Evolutionary conservation across 768 basidiomycete genomes (phyloP), one percentile per base, ranked within the genome.

Genomic region (Rhizopogon rudus): DNA sequence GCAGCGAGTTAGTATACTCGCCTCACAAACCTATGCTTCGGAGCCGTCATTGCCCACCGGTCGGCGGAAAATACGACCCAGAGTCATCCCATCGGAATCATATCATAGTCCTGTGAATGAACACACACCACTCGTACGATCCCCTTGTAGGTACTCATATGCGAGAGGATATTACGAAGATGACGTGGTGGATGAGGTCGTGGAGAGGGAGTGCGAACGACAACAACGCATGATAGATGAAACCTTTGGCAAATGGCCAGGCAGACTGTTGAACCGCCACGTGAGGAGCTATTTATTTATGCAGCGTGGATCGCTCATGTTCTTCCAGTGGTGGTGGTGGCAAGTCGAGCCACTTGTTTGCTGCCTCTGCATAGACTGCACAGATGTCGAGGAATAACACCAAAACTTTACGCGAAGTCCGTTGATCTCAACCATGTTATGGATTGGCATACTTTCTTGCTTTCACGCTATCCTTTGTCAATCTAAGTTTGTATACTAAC

Each of bases 251-350:
- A 68, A 69, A 53, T 88, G 87, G 88, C 88, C 89, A 0, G 68
- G 70, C 61, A 78, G 88, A 63, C 63, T 87, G 56, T 61, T 87
- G n/a, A 91, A 90, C 70, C 72, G 73, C 60, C 82, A 83, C 69
- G 89, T 91, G 68, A 60, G 85, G 76, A 6, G 33, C 45, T 5
- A 28, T 6, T 9, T 16, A 6, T 33, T 39, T 13, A 35, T 52
- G 49, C 31, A 17, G 39, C 39, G 2, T 20, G 51, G 20, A 52
- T 39, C 20, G n/a, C 43, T 55, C 52, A 51, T 52, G 46, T 51
- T 33, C n/a, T 44, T 33, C 14, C 59, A 91, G 90, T 91, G 90
- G 89, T 93, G 91, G 90, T 83, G 85, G 85, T 87, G 86, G 87
- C 81, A 82, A 52, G 51, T 87, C 1, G 81, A 87, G 60, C 81